Conservation (phyloP, 2,329 filamentous ascomycete species). For the Diaporthe sp. region DNA sequence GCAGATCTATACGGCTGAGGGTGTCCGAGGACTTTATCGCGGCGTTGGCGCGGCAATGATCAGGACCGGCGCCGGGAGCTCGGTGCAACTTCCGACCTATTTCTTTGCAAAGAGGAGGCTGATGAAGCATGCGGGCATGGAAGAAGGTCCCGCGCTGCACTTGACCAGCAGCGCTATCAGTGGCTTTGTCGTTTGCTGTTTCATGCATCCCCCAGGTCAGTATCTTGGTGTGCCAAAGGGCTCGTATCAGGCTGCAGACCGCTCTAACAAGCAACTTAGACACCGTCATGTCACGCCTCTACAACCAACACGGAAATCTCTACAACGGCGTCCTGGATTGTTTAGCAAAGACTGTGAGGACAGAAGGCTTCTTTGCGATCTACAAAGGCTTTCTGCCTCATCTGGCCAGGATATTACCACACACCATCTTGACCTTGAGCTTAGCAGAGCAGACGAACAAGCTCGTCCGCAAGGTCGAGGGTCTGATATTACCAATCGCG, state of each 20-base stretch:
- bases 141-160: slow-evolving; percentile 91
- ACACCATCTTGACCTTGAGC: slow-evolving; percentile 93
- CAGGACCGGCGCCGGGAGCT: slow-evolving; percentile 93
- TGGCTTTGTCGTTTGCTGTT: slow-evolving; percentile 95
- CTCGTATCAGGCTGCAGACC: neutral
- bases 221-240: slow-evolving; percentile 31
- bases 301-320: slow-evolving; percentile 98
- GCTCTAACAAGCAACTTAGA: slow-evolving; percentile 62
- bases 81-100: slow-evolving; percentile 96
- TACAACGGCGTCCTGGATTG: slow-evolving; percentile 96
- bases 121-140: slow-evolving; percentile 85
- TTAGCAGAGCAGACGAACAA: slow-evolving; percentile 98
- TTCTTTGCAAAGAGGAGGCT: slow-evolving; percentile 95
- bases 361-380: slow-evolving; percentile 90
- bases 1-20: slow-evolving; percentile 84
- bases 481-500: slow-evolving; percentile 36
- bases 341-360: slow-evolving; percentile 88
- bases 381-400: slow-evolving; percentile 99
- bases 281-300: slow-evolving; percentile 98
- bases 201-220: slow-evolving; percentile 96
- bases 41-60: slow-evolving; percentile 96
- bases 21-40: slow-evolving; percentile 85
- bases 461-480: slow-evolving; percentile 84
- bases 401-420: slow-evolving; percentile 91
- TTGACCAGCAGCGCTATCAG: slow-evolving; percentile 89